Percentiles rank a stretch among this genome's conserved stretches.
Conservation (phyloP, 495 filamentous ascomycete genomes). For the Daldinia caldariorum region DNA sequence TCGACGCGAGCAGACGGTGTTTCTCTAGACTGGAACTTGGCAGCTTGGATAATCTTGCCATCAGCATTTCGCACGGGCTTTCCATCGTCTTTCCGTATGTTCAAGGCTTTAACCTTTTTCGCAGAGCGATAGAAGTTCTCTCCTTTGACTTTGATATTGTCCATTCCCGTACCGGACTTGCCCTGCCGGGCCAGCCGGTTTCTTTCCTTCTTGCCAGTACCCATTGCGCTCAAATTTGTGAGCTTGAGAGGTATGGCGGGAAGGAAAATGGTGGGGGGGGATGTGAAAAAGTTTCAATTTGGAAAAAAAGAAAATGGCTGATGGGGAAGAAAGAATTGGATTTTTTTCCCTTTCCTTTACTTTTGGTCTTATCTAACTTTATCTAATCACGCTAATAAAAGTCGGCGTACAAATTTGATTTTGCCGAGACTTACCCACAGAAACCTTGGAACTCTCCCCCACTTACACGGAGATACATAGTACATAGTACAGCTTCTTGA, state of each 20-base stretch:
- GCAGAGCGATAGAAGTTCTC: constrained; percentile 94
- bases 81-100: constrained; percentile 80
- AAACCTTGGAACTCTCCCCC: too few species aligned
- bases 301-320: constrained; percentile 34
- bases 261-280: constrained; percentile 25
- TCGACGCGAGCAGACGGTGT: constrained; percentile 86
- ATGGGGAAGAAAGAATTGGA: constrained; percentile 30
- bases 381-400: constrained; percentile 1
- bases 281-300: neutral
- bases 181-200: constrained; percentile 80
- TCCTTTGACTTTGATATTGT: constrained; percentile 90
- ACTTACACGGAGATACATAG: neutral
- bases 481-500: neutral
- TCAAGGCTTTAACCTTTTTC: constrained; percentile 86
- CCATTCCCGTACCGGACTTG: constrained; percentile 83
- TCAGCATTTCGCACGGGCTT: constrained; percentile 76
- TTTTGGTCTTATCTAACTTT: constrained; percentile 5
- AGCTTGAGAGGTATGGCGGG: constrained; percentile 32
- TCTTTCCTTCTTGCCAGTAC: constrained; percentile 94
- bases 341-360: constrained; percentile 30
- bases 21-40: constrained; percentile 79
- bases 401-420: neutral
- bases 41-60: constrained; percentile 81
- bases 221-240: constrained; percentile 68
- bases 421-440: constrained; percentile 12